phyloP scores from a whole-genome alignment of 805 yeast genomes.

The Saccharomycopsis malanga region DNA sequence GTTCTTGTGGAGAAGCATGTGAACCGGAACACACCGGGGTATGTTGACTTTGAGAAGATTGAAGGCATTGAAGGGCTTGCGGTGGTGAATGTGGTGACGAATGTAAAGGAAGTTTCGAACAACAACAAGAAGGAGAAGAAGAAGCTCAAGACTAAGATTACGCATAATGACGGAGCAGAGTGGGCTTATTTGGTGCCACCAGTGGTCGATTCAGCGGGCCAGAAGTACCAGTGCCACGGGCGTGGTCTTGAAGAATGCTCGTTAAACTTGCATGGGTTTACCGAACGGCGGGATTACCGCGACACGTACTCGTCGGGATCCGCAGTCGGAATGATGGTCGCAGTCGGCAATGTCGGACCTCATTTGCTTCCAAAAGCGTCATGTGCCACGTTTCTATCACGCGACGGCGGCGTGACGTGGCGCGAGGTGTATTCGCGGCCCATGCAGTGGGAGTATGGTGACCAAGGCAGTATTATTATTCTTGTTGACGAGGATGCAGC shows the following conservation, averaged over 20 bases:
- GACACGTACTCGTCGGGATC: conserved; percentile 85
- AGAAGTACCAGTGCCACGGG: conserved; percentile 46
- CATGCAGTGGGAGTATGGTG: conserved; percentile 94
- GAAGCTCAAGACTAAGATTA: conserved; percentile 59
- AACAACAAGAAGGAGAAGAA: conserved; percentile 39
- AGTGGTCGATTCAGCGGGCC: conserved; percentile 49
- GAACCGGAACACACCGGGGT: conserved; percentile 67
- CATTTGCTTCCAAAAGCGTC: conserved; percentile 41
- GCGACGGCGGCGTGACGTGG: conserved; percentile 94
- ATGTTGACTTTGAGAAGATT: conserved; percentile 82
- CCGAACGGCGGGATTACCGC: conserved; percentile 76
- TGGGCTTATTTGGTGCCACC: conserved; percentile 78
- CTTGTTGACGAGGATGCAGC: conserved; percentile 55
- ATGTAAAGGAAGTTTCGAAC: conserved; percentile 36
- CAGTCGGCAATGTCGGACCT: conserved; percentile 89
- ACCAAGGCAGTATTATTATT: conserved; percentile 81
- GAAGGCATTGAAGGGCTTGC: conserved; percentile 82
- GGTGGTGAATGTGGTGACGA: conserved; percentile 61
- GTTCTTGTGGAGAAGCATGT: conserved; percentile 61
- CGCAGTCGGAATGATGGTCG: conserved; percentile 83
- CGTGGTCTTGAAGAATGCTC: conserved; percentile 56
- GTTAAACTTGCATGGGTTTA: conserved; percentile 80
- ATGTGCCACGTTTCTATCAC: conserved; percentile 62
- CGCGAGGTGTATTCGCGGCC: conserved; percentile 65
- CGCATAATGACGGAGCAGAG: conserved; percentile 87